phyloP scores from a whole-genome alignment of 2,329 filamentous ascomycete genomes.

The Arthroderma sp. region DNA sequence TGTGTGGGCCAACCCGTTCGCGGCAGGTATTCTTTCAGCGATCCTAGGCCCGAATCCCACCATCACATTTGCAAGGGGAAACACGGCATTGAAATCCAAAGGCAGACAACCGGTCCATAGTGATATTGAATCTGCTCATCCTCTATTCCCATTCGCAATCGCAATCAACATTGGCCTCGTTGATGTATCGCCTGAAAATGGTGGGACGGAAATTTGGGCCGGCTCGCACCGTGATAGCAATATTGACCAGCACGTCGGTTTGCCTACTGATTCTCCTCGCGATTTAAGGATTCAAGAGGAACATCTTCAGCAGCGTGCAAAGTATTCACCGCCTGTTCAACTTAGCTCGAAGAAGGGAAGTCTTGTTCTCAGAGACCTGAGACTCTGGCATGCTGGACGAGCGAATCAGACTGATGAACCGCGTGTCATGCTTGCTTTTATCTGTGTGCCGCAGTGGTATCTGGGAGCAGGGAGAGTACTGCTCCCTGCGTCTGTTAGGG shows the following conservation, averaged over 20 bases:
- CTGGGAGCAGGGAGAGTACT: neutral
- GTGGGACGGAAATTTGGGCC: slow-evolving; percentile 39
- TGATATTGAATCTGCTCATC: slow-evolving; percentile 36
- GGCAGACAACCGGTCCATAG: slow-evolving; percentile 30
- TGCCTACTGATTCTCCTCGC: slow-evolving; percentile 11
- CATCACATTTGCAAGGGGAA: slow-evolving; percentile 27
- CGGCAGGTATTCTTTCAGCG: slow-evolving; percentile 21
- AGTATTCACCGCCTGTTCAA: slow-evolving; percentile 25
- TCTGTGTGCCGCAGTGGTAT: neutral
- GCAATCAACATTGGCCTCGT: slow-evolving; percentile 37
- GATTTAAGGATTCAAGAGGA: slow-evolving; percentile 19
- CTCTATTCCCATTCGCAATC: slow-evolving; percentile 36
- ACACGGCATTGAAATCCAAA: slow-evolving; percentile 28
- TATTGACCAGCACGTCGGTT: slow-evolving; percentile 15
- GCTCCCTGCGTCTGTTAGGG: neutral
- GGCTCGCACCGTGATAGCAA: slow-evolving; percentile 34
- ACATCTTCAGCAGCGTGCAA: slow-evolving; percentile 20
- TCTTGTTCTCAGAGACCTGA: slow-evolving; percentile 34
- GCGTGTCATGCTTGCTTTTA: slow-evolving; percentile 31
- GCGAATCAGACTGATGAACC: slow-evolving; percentile 32
- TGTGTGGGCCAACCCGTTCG: slow-evolving; percentile 28
- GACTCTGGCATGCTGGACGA: slow-evolving; percentile 39
- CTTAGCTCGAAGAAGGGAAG: slow-evolving; percentile 31
- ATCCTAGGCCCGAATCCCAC: slow-evolving; percentile 27
- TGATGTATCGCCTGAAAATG: slow-evolving; percentile 33